Conservation (phyloP, 2,329 filamentous ascomycete genomes). For the Alternaria incomplexa region DNA sequence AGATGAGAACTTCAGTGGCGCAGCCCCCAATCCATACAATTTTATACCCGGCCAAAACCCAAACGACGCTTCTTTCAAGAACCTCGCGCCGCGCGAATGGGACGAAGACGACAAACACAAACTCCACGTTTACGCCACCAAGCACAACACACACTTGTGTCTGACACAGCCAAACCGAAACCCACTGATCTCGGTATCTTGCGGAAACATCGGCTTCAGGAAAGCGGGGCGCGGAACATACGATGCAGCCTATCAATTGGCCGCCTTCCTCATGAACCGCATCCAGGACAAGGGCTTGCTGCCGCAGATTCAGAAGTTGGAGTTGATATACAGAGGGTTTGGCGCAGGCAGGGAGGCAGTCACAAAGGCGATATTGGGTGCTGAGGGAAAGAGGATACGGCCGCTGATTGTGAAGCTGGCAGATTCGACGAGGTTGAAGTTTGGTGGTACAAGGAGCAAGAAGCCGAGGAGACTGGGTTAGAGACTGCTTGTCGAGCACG, state of each 20-base stretch:
- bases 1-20: slow-evolving; percentile 21
- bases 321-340: slow-evolving; percentile 84
- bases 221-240: slow-evolving; percentile 82
- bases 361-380: slow-evolving; percentile 85
- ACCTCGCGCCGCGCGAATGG: slow-evolving; percentile 34
- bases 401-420: slow-evolving; percentile 78
- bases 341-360: slow-evolving; percentile 87
- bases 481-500: background rate
- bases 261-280: slow-evolving; percentile 80
- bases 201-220: slow-evolving; percentile 89
- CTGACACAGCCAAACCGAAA: slow-evolving; percentile 82
- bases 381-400: slow-evolving; percentile 78
- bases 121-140: slow-evolving; percentile 83
- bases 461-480: slow-evolving; percentile 81
- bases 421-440: slow-evolving; percentile 90
- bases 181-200: slow-evolving; percentile 78
- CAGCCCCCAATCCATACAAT: slow-evolving; percentile 20
- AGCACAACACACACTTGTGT: slow-evolving; percentile 95
- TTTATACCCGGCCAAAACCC: slow-evolving; percentile 19
- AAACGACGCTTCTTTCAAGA: slow-evolving; percentile 9
- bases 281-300: slow-evolving; percentile 83
- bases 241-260: slow-evolving; percentile 90
- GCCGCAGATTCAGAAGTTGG: slow-evolving; percentile 75
- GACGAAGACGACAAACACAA: slow-evolving; percentile 71
- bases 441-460: slow-evolving; percentile 88